Base-by-base conservation (phyloP, 2,329 filamentous ascomycete genomes). In the Parastagonospora nodorum region DNA sequence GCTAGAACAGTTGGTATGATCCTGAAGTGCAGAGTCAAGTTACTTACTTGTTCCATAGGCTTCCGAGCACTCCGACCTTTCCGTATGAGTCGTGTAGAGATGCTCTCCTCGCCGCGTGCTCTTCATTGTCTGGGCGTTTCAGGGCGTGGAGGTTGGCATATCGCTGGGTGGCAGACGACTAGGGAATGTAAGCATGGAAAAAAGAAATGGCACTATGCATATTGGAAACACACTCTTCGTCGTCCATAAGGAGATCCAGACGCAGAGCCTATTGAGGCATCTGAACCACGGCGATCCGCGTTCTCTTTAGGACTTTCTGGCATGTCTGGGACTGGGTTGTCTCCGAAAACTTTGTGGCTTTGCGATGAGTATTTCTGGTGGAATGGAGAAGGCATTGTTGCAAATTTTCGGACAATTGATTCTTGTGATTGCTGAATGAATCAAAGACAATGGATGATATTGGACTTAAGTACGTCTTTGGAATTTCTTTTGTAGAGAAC, bases 351-450 rank as follows among this genome's bases (percentile, higher is more conserved):
- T 45, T 63, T 71, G 56, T 73, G 66, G 36, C 44, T 68, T 41
- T 74, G 71, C 12, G 62, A 61, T 28, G 69, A 67, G 52, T 73
- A 73, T 45, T 74, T 74, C 46, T 74, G 71, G 42, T 73, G 68
- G 50, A 74, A 68, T 53, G 71, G 69, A 39, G 68, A 72, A 55
- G 71, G 68, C 71, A 74, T 74, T 24, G 16, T 60, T 42, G 35
- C 11, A 5, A 9, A 28, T 28, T 74, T 16, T 14, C 60, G 43
- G 33, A 11, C 2, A 5, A 36, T 28, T 35, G 45, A 42, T 12
- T 11, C 6, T 30, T 19, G 30, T 28, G n/a, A 2, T 39, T 8
- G 24, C 4, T 10, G 5, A n/a, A 5, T 4, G n/a, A 10, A 2
- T 19, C 12, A 15, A 27, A 8, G 15, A 39, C 45, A 8, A 11